A percentile compares a stretch with the other conserved stretches of the same genome.
These are phyloP conservation scores for Moricandia arvensis DNA, from an alignment of 345 rosid species.

Conservation along the genomic window DNA sequence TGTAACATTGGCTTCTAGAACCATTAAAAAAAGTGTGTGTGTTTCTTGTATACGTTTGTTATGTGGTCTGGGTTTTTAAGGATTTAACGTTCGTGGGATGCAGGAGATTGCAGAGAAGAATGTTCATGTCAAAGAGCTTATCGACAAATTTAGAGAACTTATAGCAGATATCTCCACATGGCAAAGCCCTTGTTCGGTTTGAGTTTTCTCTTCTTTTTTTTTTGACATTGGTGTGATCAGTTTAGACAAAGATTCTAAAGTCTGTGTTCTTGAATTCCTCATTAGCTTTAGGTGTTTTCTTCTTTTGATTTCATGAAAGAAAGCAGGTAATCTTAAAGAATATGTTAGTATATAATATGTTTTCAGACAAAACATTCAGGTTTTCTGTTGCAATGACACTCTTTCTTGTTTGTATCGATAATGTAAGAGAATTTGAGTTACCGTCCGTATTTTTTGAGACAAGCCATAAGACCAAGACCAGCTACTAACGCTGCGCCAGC, in stretches of 20 bases:
- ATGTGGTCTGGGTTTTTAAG: neutral
- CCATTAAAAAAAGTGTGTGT: neutral
- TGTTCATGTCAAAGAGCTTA: slow-evolving; percentile 61
- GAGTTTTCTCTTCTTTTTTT: neutral
- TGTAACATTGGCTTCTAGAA: neutral
- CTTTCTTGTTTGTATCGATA: slow-evolving; percentile 9
- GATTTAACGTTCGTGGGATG: slow-evolving; percentile 1
- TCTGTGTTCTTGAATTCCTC: slow-evolving; percentile 9
- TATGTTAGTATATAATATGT: slow-evolving; percentile 15
- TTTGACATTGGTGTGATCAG: slow-evolving; percentile 3
- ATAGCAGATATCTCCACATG: slow-evolving; percentile 78
- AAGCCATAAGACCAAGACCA: slow-evolving; percentile 86
- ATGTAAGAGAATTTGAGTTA: slow-evolving; percentile 25
- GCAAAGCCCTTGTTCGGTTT: slow-evolving; percentile 86
- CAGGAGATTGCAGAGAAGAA: slow-evolving; percentile 89
- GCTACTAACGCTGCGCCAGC: slow-evolving; percentile 94
- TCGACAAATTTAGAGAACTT: slow-evolving; percentile 76
- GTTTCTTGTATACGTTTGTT: too few species aligned
- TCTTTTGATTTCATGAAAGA: neutral
- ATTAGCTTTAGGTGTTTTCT: neutral
- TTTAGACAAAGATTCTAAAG: slow-evolving; percentile 3
- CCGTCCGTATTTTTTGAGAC: slow-evolving; percentile 58
- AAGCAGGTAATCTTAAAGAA: neutral
- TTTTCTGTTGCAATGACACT: slow-evolving; percentile 5
- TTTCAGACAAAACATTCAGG: slow-evolving; percentile 20